Percentiles rank a stretch among this genome's conserved stretches.
Conservation (phyloP, 2,329 filamentous ascomycete genomes). For the Magnaporthiopsis rhizophila region DNA sequence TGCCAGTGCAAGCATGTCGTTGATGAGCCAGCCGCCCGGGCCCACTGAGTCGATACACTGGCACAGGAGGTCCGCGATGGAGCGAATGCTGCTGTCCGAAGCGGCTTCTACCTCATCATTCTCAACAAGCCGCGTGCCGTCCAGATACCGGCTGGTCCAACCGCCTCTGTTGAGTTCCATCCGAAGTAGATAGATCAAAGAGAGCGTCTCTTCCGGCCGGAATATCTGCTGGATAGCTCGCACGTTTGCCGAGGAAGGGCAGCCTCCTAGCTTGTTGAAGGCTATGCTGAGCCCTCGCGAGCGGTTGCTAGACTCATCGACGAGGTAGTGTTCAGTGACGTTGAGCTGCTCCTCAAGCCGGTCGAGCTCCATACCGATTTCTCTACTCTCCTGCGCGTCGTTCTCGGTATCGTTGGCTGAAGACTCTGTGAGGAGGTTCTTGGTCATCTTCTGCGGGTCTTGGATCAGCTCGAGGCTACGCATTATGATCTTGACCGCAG, state of each 20-base stretch:
- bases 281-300: conserved; percentile 58
- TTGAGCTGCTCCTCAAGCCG: conserved; percentile 58
- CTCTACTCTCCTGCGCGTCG: conserved; percentile 21
- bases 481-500: conserved; percentile 59
- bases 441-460: conserved; percentile 27
- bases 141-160: conserved; percentile 67
- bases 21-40: conserved; percentile 64
- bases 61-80: conserved; percentile 64
- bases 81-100: conserved; percentile 59
- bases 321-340: conserved; percentile 58
- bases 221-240: conserved; percentile 56
- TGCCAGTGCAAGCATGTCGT: conserved; percentile 41
- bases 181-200: conserved; percentile 64
- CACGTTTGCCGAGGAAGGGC: conserved; percentile 52
- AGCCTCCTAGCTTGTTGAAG: conserved; percentile 61
- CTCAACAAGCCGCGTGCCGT: conserved; percentile 39
- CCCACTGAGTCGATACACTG: conserved; percentile 71
- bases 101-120: conserved; percentile 39
- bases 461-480: conserved; percentile 56
- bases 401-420: conserved; percentile 22
- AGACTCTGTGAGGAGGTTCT: conserved; percentile 24
- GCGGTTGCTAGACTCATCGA: conserved; percentile 54
- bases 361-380: conserved; percentile 47
- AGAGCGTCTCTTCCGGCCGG: conserved; percentile 59
- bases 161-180: conserved; percentile 66